phyloP scores from a whole-genome alignment of 179 eudicot species.

The Silene coronaria region DNA sequence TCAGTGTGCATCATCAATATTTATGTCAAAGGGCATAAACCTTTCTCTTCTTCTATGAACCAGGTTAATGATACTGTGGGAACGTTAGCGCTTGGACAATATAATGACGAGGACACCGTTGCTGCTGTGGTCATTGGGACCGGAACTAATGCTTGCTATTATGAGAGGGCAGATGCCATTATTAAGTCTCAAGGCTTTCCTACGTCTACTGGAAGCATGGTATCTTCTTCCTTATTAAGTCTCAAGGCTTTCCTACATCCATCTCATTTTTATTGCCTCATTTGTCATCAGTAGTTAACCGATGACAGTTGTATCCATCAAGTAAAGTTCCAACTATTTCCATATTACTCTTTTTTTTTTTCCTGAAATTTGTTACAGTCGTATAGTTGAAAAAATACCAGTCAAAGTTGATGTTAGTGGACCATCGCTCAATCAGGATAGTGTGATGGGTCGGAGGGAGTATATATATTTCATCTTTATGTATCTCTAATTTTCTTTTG shows the following conservation, averaged over 20 bases:
- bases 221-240: conserved; percentile 12
- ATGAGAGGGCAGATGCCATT: conserved; percentile 42
- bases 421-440: background rate
- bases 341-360: background rate
- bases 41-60: conserved; percentile 1
- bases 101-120: conserved; percentile 47
- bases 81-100: conserved; percentile 46
- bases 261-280: too few relatives aligned
- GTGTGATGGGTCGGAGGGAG: background rate
- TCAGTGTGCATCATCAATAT: background rate
- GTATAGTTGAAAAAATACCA: background rate
- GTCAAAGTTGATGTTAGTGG: background rate
- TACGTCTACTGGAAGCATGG: conserved; percentile 44
- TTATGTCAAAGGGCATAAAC: background rate
- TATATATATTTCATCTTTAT: background rate
- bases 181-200: conserved; percentile 36
- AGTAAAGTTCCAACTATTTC: background rate
- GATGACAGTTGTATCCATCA: background rate
- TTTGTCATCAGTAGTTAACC: too few relatives aligned
- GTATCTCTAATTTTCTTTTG: background rate
- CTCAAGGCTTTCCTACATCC: too few relatives aligned
- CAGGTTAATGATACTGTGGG: conserved; percentile 53
- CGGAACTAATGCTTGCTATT: conserved; percentile 48
- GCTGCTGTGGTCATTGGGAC: conserved; percentile 46
- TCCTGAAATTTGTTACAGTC: background rate